Conservation (phyloP, 2,329 filamentous ascomycete species). For the Venturia pyrina region DNA sequence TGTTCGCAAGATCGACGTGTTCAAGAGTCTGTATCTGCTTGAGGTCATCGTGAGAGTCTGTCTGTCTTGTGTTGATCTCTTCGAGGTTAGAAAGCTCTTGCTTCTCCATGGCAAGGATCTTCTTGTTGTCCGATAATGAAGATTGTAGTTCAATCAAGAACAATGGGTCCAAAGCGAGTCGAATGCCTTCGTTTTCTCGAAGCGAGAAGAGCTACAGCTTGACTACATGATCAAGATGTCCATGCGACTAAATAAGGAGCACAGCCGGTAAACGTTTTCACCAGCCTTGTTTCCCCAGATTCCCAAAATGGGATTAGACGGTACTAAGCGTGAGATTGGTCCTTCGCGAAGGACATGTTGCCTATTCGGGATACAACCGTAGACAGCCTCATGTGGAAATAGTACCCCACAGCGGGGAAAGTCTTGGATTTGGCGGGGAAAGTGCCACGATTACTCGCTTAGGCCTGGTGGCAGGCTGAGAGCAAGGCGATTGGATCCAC, state of each 20-base stretch:
- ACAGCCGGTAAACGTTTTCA: constrained; percentile 4
- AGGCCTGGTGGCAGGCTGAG: not conserved
- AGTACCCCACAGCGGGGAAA: constrained; percentile 1
- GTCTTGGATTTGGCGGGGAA: not conserved
- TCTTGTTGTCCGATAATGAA: not conserved
- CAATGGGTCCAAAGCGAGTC: no score
- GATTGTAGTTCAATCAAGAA: not conserved
- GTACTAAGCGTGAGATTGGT: not conserved
- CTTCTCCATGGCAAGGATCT: not conserved
- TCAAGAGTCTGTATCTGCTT: constrained; percentile 20
- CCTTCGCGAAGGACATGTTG: not conserved
- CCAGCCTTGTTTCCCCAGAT: constrained; percentile 1
- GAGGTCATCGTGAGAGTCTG: constrained; percentile 12
- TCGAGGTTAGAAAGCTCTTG: constrained; percentile 1
- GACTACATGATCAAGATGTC: not conserved
- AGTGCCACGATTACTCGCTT: not conserved
- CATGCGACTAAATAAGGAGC: not conserved
- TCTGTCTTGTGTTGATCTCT: constrained; percentile 6
- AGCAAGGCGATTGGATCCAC: not conserved
- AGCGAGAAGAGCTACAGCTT: not conserved
- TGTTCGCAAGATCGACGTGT: constrained; percentile 26
- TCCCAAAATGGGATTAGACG: not conserved
- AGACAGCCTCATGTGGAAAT: not conserved
- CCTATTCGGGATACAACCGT: not conserved
- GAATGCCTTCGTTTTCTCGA: not conserved